Conservation (phyloP, 495 filamentous ascomycete species). For the Aspergillus steynii region DNA sequence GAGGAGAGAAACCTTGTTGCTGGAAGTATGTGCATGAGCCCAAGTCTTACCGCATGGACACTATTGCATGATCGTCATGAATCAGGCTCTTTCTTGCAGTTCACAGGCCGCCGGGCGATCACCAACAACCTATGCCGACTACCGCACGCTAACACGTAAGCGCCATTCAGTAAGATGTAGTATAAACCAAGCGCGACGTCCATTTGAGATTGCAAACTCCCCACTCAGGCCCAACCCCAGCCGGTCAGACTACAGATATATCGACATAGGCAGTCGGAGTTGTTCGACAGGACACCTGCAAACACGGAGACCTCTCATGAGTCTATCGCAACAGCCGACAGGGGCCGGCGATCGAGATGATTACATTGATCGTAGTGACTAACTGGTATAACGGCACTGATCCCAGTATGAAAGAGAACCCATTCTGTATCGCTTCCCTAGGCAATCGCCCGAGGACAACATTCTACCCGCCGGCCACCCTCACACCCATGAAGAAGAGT, state of each 20-base stretch:
- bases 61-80: not conserved
- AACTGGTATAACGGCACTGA: slow-evolving; percentile 21
- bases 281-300: not conserved
- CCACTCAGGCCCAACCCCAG: too few species aligned
- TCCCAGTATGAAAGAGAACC: slow-evolving; percentile 22
- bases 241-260: too few species aligned
- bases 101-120: not conserved
- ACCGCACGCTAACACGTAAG: not conserved
- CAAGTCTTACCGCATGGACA: not conserved
- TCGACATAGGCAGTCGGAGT: too few species aligned
- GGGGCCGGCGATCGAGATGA: slow-evolving; percentile 24
- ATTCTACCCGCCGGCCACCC: slow-evolving; percentile 28
- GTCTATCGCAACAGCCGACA: slow-evolving; percentile 21
- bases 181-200: not conserved
- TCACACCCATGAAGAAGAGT: slow-evolving; percentile 31
- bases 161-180: not conserved
- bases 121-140: not conserved
- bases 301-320: slow-evolving; percentile 8
- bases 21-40: not conserved
- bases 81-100: not conserved
- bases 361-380: slow-evolving; percentile 28
- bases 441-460: slow-evolving; percentile 19
- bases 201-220: not conserved
- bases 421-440: slow-evolving; percentile 25
- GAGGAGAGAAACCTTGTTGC: too few species aligned